A percentile compares a stretch with the other conserved stretches of the same genome.
Evolutionary conservation across 257 asterid species (phyloP).

Genomic region (Salvia splendens): DNA sequence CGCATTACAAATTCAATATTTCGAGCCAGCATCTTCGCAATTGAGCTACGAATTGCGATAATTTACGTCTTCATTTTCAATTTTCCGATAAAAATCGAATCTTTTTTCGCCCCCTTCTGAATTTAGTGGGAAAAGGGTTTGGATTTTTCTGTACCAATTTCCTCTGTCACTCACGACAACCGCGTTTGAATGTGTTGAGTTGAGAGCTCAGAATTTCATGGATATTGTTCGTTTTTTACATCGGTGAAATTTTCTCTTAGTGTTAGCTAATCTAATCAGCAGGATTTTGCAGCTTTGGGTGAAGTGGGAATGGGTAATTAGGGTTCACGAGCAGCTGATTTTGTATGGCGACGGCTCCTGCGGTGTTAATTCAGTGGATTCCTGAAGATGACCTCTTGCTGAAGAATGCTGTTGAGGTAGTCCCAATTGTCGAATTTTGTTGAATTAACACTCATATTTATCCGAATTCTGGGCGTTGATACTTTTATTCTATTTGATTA

Average conservation of each 20-base stretch:
- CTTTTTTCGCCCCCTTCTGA: not conserved
- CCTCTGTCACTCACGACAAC: constrained; percentile 10
- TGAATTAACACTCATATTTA: not conserved
- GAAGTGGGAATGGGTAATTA: constrained; percentile 35
- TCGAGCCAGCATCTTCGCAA: constrained; percentile 20
- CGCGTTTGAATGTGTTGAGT: constrained; percentile 6
- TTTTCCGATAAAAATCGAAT: not conserved
- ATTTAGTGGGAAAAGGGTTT: constrained; percentile 12
- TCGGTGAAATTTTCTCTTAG: not conserved
- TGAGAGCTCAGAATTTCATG: constrained; percentile 16
- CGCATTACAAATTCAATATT: constrained; percentile 12
- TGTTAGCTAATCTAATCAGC: constrained; percentile 6
- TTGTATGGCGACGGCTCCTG: constrained; percentile 53
- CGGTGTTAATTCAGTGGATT: constrained; percentile 57
- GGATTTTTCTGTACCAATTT: constrained; percentile 5
- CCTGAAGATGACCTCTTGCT: constrained; percentile 86
- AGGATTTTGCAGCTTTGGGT: constrained; percentile 21
- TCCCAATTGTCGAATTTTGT: not conserved
- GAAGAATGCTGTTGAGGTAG: constrained; percentile 86
- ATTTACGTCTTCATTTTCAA: not conserved
- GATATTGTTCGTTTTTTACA: constrained; percentile 8
- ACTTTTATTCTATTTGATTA: not conserved
- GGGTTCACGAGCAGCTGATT: constrained; percentile 44
- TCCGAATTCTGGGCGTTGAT: not conserved
- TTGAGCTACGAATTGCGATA: constrained; percentile 3